Conservation (phyloP, 352 stramenopile species). For the Phytophthora syringae region DNA sequence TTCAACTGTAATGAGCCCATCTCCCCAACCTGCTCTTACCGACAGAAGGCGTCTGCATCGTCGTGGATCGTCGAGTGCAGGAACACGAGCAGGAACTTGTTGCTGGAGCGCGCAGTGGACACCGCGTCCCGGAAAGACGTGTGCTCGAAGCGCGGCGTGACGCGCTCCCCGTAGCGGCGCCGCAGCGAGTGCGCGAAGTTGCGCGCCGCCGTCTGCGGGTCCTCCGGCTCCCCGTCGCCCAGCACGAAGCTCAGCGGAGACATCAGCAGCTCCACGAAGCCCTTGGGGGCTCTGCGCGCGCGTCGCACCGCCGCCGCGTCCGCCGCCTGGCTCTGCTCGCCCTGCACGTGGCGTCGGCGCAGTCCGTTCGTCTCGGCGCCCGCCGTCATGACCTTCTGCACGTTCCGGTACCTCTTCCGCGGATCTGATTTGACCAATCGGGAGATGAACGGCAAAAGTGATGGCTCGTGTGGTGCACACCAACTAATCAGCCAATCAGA, state of each 20-base stretch:
- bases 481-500: not conserved
- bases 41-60: slow-evolving; percentile 75
- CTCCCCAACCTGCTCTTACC: slow-evolving; percentile 36
- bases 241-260: slow-evolving; percentile 77
- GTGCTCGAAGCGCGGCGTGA: slow-evolving; percentile 78
- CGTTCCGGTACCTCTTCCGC: slow-evolving; percentile 7
- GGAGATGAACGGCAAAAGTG: not conserved
- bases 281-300: slow-evolving; percentile 42
- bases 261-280: slow-evolving; percentile 80
- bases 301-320: slow-evolving; percentile 8
- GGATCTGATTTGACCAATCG: slow-evolving; percentile 13
- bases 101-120: slow-evolving; percentile 75
- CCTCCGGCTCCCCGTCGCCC: slow-evolving; percentile 70
- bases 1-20: slow-evolving; percentile 4
- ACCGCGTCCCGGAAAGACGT: slow-evolving; percentile 85
- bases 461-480: not conserved
- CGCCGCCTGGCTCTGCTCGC: slow-evolving; percentile 4
- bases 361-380: slow-evolving; percentile 29
- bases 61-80: slow-evolving; percentile 88
- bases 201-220: slow-evolving; percentile 63
- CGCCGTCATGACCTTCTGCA: slow-evolving; percentile 22
- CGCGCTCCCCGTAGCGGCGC: slow-evolving; percentile 57
- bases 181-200: slow-evolving; percentile 65
- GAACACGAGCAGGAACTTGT: slow-evolving; percentile 88
- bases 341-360: slow-evolving; percentile 44